Evolutionary conservation across 2,329 filamentous ascomycete genomes (phyloP).

Genomic region (Fusarium zealandicum): DNA sequence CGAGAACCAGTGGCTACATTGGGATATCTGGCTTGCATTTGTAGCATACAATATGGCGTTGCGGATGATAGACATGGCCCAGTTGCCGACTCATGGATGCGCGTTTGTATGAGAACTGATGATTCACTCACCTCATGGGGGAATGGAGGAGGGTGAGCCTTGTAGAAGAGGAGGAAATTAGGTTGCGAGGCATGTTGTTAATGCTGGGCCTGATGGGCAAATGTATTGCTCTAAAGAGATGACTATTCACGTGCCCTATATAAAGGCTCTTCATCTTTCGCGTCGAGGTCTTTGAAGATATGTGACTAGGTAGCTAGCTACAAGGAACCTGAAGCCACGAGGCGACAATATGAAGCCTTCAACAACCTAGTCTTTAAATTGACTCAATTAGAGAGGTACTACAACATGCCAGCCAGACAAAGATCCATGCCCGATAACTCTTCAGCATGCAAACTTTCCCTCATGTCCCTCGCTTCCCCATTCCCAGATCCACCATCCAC

Average conservation of each 20-base stretch:
- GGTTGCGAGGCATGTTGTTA: not conserved
- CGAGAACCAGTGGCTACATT: conserved; percentile 21
- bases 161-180: not conserved
- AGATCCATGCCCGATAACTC: not conserved
- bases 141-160: not conserved
- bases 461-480: conserved; percentile 4
- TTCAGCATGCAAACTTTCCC: conserved; percentile 5
- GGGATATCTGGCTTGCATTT: conserved; percentile 32
- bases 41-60: conserved; percentile 40
- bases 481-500: not conserved
- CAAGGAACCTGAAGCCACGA: not conserved
- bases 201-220: not conserved
- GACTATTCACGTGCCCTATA: not conserved
- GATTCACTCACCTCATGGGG: conserved; percentile 9
- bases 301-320: too few relatives aligned
- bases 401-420: conserved; percentile 7
- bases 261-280: too few relatives aligned
- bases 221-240: too few relatives aligned
- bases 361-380: not conserved
- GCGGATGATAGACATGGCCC: conserved; percentile 39
- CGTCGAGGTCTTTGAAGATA: too few relatives aligned
- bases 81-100: conserved; percentile 18
- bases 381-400: conserved; percentile 18
- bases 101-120: conserved; percentile 25
- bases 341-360: not conserved